Conservation (phyloP, 129 eudicot species). For the Helianthus tuberosus region DNA sequence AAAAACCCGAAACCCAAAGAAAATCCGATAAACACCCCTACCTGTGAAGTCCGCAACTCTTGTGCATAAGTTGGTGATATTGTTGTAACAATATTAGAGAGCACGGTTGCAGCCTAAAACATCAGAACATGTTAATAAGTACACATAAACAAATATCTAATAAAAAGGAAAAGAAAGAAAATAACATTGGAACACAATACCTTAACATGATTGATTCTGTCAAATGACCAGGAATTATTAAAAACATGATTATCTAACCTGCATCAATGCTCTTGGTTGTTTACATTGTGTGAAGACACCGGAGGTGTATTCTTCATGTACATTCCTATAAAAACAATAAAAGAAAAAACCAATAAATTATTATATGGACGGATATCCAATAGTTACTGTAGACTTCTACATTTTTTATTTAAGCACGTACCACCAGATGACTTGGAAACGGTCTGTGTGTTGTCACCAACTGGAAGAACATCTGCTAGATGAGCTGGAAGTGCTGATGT, state of each 20-base stretch:
- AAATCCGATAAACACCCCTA: too few species aligned
- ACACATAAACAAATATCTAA: too few species aligned
- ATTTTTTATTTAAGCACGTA: slow-evolving; percentile 21
- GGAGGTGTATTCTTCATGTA: slow-evolving; percentile 90
- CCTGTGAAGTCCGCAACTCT: too few species aligned
- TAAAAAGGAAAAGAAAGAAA: too few species aligned
- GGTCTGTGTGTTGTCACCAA: slow-evolving; percentile 53
- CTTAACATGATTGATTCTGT: too few species aligned
- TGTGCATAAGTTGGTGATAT: too few species aligned
- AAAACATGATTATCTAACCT: slow-evolving; percentile 47
- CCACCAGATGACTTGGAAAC: slow-evolving; percentile 90
- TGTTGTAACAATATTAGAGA: too few species aligned
- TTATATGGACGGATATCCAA: background rate
- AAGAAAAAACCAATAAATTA: slow-evolving; percentile 8
- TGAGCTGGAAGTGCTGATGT: slow-evolving; percentile 85
- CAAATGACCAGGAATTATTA: slow-evolving; percentile 2
- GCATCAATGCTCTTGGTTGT: slow-evolving; percentile 70
- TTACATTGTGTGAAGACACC: slow-evolving; percentile 53
- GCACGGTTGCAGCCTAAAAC: too few species aligned
- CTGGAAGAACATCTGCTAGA: slow-evolving; percentile 76
- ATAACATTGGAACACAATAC: too few species aligned
- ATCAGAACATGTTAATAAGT: too few species aligned
- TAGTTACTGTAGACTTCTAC: background rate
- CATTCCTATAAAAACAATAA: slow-evolving; percentile 60
- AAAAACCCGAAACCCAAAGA: too few species aligned